Percentiles rank a stretch among this genome's conserved stretches.
Conservation (phyloP, 306 rosid species). For the Inga laurina region DNA sequence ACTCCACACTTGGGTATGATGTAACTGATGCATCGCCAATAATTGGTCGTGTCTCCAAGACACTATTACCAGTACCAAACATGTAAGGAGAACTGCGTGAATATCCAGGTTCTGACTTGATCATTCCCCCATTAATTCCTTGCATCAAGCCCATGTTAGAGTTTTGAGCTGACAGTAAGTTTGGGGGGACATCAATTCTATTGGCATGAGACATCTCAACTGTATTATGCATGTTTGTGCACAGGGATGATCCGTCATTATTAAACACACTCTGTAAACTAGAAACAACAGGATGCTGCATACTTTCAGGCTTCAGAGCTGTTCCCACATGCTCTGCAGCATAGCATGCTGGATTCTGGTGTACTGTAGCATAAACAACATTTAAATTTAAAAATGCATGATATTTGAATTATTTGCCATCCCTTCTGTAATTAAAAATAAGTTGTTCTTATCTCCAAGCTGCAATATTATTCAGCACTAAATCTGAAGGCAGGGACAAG, state of each 20-base stretch:
- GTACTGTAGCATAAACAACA: conserved; percentile 53
- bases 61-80: conserved; percentile 65
- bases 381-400: neutral
- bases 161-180: conserved; percentile 55
- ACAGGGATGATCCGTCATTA: conserved; percentile 69
- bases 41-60: conserved; percentile 56
- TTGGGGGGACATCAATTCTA: conserved; percentile 63
- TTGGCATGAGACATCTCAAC: conserved; percentile 60
- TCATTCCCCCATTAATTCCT: conserved; percentile 74
- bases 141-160: conserved; percentile 70
- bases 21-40: conserved; percentile 69
- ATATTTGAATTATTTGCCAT: no score
- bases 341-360: conserved; percentile 61
- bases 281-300: conserved; percentile 64
- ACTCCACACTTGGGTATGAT: conserved; percentile 54
- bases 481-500: neutral
- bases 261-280: conserved; percentile 55
- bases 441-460: no score
- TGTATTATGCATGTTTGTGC: conserved; percentile 59
- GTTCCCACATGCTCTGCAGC: conserved; percentile 48
- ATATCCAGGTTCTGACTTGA: conserved; percentile 78
- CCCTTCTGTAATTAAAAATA: no score
- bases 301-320: conserved; percentile 57
- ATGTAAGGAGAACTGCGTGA: conserved; percentile 62
- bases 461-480: no score